These are phyloP conservation scores for Exobasidium rhododendri DNA, from an alignment of 1,284 basidiomycete genomes.

Conservation along the genomic window DNA sequence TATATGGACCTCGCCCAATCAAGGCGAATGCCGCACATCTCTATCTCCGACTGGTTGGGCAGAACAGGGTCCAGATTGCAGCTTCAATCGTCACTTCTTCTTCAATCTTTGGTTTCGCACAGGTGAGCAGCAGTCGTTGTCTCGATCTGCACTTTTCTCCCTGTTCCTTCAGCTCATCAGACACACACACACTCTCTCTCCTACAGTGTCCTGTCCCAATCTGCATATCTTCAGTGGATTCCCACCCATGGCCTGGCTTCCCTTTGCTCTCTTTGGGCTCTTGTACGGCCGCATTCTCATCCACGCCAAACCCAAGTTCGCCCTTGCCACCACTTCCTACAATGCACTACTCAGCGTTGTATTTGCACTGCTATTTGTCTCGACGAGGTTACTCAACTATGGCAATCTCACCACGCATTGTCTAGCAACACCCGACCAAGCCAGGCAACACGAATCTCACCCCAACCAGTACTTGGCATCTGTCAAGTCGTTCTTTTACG, in stretches of 20 bases:
- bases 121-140: neutral
- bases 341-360: constrained; percentile 10
- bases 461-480: constrained; percentile 33
- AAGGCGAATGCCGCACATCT: neutral
- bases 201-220: neutral
- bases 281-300: constrained; percentile 37
- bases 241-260: constrained; percentile 40
- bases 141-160: neutral
- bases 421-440: constrained; percentile 24
- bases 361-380: constrained; percentile 30
- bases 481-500: constrained; percentile 35
- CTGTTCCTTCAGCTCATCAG: no score
- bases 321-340: constrained; percentile 8
- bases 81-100: neutral
- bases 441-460: neutral
- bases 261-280: constrained; percentile 37
- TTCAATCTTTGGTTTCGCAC: neutral
- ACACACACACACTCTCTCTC: neutral
- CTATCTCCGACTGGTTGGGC: neutral
- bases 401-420: constrained; percentile 40
- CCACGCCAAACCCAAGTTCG: constrained; percentile 1
- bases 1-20: constrained; percentile 27
- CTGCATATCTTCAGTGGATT: constrained; percentile 30
- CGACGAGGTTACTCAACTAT: constrained; percentile 30
- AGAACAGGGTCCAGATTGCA: neutral